Percentiles rank a stretch among this genome's conserved stretches.
phyloP scores from a whole-genome alignment of 331 rosid species.

The Malus hybrid region DNA sequence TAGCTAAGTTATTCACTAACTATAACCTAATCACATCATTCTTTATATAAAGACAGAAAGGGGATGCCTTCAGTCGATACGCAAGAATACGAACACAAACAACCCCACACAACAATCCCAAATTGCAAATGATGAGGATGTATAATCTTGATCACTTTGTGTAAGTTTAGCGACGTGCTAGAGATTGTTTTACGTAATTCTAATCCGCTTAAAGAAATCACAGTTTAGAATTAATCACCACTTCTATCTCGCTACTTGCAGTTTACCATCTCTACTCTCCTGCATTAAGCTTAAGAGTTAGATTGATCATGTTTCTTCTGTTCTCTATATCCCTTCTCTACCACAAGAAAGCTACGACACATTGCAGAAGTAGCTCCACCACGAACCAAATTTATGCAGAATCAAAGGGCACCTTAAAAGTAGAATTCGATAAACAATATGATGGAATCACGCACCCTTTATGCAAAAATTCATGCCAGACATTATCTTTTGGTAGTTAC shows the following conservation, averaged over 20 bases:
- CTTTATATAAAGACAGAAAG: neutral
- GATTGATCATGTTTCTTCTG: neutral
- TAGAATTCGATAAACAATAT: neutral
- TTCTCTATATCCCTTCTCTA: neutral
- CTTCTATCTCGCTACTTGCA: no score
- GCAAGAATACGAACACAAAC: neutral
- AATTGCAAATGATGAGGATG: neutral
- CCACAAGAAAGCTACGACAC: neutral
- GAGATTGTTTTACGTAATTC: no score
- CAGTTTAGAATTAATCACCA: no score
- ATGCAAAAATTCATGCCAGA: constrained; percentile 13
- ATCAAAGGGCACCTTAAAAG: neutral
- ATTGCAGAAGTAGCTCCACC: neutral
- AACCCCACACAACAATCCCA: neutral
- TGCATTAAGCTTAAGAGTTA: neutral
- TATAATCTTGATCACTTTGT: neutral
- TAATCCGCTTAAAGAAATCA: no score
- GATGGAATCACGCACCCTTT: neutral
- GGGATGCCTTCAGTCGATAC: neutral
- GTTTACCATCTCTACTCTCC: neutral
- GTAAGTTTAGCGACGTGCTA: neutral
- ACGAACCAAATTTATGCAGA: neutral
- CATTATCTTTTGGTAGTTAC: constrained; percentile 24
- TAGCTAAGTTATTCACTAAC: neutral
- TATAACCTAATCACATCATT: neutral